These are phyloP conservation scores for Torrubiellomyces zombiae DNA, from an alignment of 2,329 filamentous ascomycete genomes.

Conservation along the genomic window DNA sequence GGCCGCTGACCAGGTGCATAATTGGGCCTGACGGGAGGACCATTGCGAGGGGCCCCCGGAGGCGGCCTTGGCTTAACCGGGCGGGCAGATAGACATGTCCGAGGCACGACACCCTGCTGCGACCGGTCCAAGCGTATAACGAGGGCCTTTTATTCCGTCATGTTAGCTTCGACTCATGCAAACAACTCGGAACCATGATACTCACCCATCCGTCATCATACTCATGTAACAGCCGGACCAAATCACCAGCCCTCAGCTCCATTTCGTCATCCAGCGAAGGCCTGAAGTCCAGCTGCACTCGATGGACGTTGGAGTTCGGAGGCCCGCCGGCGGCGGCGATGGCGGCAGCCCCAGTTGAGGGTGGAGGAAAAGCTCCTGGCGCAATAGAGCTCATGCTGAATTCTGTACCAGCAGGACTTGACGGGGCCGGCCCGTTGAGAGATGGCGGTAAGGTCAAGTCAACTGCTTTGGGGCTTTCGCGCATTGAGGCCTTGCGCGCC, in stretches of 20 bases:
- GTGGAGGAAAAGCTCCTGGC: conserved; percentile 24
- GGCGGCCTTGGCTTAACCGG: conserved; percentile 70
- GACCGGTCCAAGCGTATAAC: conserved; percentile 83
- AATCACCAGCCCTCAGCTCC: conserved; percentile 59
- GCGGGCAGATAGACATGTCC: conserved; percentile 82
- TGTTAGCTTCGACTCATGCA: conserved; percentile 7
- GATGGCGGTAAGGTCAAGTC: conserved; percentile 33
- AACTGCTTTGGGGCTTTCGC: conserved; percentile 31
- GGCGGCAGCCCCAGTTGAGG: conserved; percentile 29
- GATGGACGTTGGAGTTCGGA: conserved; percentile 53
- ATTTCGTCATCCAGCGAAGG: conserved; percentile 89
- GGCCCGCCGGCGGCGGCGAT: conserved; percentile 48
- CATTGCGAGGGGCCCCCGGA: conserved; percentile 28
- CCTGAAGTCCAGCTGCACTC: conserved; percentile 86
- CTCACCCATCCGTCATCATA: conserved; percentile 98
- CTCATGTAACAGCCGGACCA: conserved; percentile 81
- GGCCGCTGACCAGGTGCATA: conserved; percentile 19
- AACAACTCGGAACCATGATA: conserved; percentile 8
- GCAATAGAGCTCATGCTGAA: conserved; percentile 40
- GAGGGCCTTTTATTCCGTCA: conserved; percentile 39
- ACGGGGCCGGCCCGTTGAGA: conserved; percentile 21
- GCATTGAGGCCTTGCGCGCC: conserved; percentile 38
- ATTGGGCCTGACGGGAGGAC: conserved; percentile 32
- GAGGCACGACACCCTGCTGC: conserved; percentile 80
- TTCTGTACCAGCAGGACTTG: conserved; percentile 47